Percentiles rank a stretch among this genome's conserved stretches.
These are phyloP conservation scores for Pythium apleroticum DNA, from an alignment of 352 stramenopile genomes.

Conservation along the genomic window DNA sequence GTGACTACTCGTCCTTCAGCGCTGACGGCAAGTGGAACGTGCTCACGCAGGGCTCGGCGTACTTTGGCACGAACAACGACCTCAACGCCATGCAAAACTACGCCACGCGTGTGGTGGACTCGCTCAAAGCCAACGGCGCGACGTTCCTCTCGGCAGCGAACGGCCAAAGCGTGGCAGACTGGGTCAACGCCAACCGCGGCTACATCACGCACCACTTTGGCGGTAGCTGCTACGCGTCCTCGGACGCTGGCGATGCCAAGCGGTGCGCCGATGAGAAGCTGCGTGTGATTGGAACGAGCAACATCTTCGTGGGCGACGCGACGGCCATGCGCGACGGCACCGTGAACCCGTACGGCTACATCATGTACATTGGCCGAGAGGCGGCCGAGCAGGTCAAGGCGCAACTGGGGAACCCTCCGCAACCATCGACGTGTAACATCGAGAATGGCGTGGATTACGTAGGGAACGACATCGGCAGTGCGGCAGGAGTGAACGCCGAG, in stretches of 20 bases:
- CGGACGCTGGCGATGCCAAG: constrained; percentile 36
- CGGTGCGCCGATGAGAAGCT: constrained; percentile 67
- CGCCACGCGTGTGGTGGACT: constrained; percentile 37
- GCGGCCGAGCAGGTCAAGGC: constrained; percentile 40
- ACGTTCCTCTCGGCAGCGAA: constrained; percentile 46
- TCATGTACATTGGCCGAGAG: constrained; percentile 73
- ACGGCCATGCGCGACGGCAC: constrained; percentile 45
- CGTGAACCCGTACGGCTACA: constrained; percentile 73
- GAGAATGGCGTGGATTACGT: constrained; percentile 26
- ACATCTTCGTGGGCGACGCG: constrained; percentile 66
- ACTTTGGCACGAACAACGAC: constrained; percentile 47
- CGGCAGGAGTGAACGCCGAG: constrained; percentile 2
- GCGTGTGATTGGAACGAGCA: constrained; percentile 61
- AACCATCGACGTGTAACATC: constrained; percentile 6
- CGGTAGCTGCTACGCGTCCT: constrained; percentile 67
- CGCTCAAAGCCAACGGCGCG: constrained; percentile 39
- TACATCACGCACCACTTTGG: constrained; percentile 62
- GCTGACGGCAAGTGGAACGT: constrained; percentile 34
- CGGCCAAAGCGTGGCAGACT: constrained; percentile 32
- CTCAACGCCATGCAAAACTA: constrained; percentile 57
- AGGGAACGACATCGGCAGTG: constrained; percentile 25
- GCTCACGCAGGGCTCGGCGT: constrained; percentile 37
- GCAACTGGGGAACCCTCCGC: constrained; percentile 27
- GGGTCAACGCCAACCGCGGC: constrained; percentile 35
- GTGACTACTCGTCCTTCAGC: constrained; percentile 47